A percentile compares a stretch with the other conserved stretches of the same genome.
Evolutionary conservation across 495 filamentous ascomycete species (phyloP).

Genomic region (Evernia prunastri): DNA sequence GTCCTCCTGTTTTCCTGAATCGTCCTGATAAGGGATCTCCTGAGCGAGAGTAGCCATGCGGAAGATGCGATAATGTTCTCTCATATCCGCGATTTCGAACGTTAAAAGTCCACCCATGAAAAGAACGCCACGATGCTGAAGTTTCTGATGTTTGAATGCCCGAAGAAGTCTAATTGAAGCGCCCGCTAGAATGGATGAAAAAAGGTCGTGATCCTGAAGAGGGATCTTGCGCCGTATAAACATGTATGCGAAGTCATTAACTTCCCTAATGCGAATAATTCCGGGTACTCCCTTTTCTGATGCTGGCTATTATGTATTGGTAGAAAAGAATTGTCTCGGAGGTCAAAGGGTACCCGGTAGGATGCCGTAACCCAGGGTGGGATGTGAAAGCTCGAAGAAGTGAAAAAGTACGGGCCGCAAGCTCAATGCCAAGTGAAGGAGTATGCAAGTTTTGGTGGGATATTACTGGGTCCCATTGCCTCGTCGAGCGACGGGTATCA

Average conservation of each 20-base stretch:
- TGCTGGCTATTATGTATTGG: conserved; percentile 11
- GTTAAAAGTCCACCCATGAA: conserved; percentile 6
- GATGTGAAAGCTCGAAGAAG: not conserved
- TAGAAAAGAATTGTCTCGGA: not conserved
- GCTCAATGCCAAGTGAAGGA: not conserved
- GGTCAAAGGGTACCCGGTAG: too few species aligned
- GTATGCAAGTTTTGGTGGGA: not conserved
- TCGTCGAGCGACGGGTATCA: not conserved
- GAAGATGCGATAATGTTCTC: not conserved
- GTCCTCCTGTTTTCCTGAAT: conserved; percentile 5
- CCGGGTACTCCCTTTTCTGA: conserved; percentile 5
- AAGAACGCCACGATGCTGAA: conserved; percentile 10
- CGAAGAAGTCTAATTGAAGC: conserved; percentile 15
- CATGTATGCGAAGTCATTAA: conserved; percentile 12
- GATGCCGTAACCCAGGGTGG: not conserved
- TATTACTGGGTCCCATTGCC: not conserved
- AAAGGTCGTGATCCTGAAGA: conserved; percentile 14
- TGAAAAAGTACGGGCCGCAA: not conserved
- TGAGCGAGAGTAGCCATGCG: conserved; percentile 15
- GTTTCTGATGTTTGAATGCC: conserved; percentile 14
- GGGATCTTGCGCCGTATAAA: conserved; percentile 3
- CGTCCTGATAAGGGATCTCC: not conserved
- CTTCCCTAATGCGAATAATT: conserved; percentile 2
- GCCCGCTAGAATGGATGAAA: conserved; percentile 9
- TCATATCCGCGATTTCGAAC: not conserved